Conservation (phyloP, 2,329 filamentous ascomycete genomes). For the Pseudocercospora macadamiae region DNA sequence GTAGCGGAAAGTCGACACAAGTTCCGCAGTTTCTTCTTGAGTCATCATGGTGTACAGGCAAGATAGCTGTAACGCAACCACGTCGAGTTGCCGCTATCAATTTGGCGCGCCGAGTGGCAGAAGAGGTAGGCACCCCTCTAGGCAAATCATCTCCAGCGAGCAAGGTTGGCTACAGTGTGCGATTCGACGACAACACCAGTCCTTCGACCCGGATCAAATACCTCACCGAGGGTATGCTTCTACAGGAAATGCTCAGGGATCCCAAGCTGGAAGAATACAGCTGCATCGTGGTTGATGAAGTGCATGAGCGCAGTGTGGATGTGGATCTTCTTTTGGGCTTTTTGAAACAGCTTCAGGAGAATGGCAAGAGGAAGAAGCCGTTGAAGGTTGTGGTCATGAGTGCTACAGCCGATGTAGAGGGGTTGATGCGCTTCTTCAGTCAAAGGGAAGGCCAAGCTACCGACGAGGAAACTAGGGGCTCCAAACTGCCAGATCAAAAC, state of each 20-base stretch:
- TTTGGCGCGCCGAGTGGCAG: slow-evolving; percentile 82
- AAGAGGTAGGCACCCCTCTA: slow-evolving; percentile 72
- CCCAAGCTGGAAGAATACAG: slow-evolving; percentile 82
- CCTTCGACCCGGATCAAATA: slow-evolving; percentile 87
- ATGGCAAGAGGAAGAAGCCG: slow-evolving; percentile 61
- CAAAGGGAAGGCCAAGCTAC: neutral
- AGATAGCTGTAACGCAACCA: slow-evolving; percentile 92
- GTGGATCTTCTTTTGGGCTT: slow-evolving; percentile 92
- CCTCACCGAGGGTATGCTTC: slow-evolving; percentile 91
- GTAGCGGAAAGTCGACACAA: slow-evolving; percentile 95
- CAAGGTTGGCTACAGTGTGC: slow-evolving; percentile 87
- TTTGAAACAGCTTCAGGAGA: slow-evolving; percentile 72
- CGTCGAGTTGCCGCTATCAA: slow-evolving; percentile 92
- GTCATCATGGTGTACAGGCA: slow-evolving; percentile 81
- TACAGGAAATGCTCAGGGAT: slow-evolving; percentile 90
- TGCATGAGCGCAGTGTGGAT: slow-evolving; percentile 93
- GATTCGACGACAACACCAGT: slow-evolving; percentile 88
- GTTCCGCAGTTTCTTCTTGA: slow-evolving; percentile 84
- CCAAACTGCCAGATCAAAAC: neutral
- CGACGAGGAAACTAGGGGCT: neutral
- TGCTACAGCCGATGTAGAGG: slow-evolving; percentile 87
- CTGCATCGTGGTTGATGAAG: slow-evolving; percentile 90
- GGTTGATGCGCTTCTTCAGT: slow-evolving; percentile 74
- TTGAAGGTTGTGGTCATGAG: slow-evolving; percentile 96
- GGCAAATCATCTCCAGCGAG: slow-evolving; percentile 61